Evolutionary conservation across 2,329 filamentous ascomycete genomes (phyloP).

Genomic region (Aspergillus fijiensis): DNA sequence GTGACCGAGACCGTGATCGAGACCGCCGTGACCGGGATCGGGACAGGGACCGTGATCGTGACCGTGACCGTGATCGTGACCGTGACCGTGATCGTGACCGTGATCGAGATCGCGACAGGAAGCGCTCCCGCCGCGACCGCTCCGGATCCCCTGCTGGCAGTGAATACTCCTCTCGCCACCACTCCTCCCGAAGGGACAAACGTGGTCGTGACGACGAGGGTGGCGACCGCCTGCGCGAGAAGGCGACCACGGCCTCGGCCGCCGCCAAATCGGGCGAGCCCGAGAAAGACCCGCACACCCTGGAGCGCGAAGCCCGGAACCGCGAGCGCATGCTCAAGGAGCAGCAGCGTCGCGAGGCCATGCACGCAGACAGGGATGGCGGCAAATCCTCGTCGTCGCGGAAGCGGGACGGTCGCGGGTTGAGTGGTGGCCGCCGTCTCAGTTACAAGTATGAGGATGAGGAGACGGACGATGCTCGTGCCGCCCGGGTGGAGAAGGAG

Average conservation of each 20-base stretch:
- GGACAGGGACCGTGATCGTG: slow-evolving; percentile 29
- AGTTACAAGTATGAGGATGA: slow-evolving; percentile 54
- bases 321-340: slow-evolving; percentile 64
- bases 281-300: slow-evolving; percentile 67
- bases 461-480: slow-evolving; percentile 35
- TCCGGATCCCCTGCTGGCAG: slow-evolving; percentile 35
- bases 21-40: slow-evolving; percentile 33
- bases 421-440: slow-evolving; percentile 38
- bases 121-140: slow-evolving; percentile 44
- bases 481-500: slow-evolving; percentile 40
- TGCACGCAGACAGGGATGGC: slow-evolving; percentile 28
- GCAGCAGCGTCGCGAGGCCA: slow-evolving; percentile 62
- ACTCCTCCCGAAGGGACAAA: slow-evolving; percentile 38
- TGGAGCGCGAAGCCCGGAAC: slow-evolving; percentile 69
- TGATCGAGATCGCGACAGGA: slow-evolving; percentile 45
- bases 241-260: slow-evolving; percentile 9
- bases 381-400: slow-evolving; percentile 32
- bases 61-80: slow-evolving; percentile 46
- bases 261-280: slow-evolving; percentile 23
- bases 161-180: slow-evolving; percentile 35
- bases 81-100: slow-evolving; percentile 40
- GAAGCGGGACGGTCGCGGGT: slow-evolving; percentile 34
- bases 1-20: slow-evolving; percentile 27
- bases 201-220: slow-evolving; percentile 33
- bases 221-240: slow-evolving; percentile 21